phyloP scores from a whole-genome alignment of 1,139 yeast genomes.

The Suhomyces yuchorum region DNA sequence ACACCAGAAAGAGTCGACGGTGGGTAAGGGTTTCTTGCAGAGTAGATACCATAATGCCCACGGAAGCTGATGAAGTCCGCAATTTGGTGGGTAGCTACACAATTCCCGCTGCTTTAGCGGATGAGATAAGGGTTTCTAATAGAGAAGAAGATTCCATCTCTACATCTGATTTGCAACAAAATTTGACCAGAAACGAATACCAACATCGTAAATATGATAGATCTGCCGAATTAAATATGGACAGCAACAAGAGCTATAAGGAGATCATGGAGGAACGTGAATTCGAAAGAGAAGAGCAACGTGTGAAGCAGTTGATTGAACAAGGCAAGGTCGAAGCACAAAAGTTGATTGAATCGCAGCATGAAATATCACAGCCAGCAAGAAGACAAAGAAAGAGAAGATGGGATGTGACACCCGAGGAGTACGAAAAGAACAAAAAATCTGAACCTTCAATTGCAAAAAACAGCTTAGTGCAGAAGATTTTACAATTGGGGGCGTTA shows the following conservation, averaged over 20 bases:
- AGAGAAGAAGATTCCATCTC: conserved; percentile 37
- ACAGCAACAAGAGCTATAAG: conserved; percentile 30
- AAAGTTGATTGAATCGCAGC: conserved; percentile 21
- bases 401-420: conserved; percentile 43
- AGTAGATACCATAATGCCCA: conserved; percentile 1
- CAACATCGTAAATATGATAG: conserved; percentile 28
- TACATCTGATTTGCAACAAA: conserved; percentile 23
- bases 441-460: conserved; percentile 6
- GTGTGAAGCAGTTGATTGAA: conserved; percentile 23
- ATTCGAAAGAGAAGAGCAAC: conserved; percentile 33
- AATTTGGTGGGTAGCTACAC: conserved; percentile 35
- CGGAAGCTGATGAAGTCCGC: conserved; percentile 16
- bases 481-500: conserved; percentile 20
- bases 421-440: conserved; percentile 22
- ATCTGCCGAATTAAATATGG: conserved; percentile 27
- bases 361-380: conserved; percentile 20
- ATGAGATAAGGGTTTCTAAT: conserved; percentile 33
- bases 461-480: conserved; percentile 3
- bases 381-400: conserved; percentile 19
- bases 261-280: conserved; percentile 41
- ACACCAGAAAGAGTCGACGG: not conserved
- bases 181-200: conserved; percentile 22
- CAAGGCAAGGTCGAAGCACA: conserved; percentile 20
- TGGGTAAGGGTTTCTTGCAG: not conserved
- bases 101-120: conserved; percentile 31